Base-by-base conservation (phyloP, 805 yeast genomes). In the Saccharomyces mikatae region DNA sequence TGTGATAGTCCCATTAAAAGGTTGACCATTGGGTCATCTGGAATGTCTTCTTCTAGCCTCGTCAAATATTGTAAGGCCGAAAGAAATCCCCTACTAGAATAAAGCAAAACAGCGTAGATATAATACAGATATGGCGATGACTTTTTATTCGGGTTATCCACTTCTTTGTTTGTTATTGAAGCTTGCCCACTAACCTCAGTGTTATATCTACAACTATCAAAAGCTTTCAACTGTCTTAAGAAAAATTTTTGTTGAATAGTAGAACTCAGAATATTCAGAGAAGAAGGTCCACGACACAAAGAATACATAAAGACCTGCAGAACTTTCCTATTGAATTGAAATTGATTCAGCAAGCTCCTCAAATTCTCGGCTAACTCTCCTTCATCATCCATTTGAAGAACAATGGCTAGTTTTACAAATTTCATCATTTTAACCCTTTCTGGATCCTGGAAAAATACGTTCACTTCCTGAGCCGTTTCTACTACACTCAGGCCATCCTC, bases 191-290 rank as follows among this genome's bases (percentile, higher is more conserved):
- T 72, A 21, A 89, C 80, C 11, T 76, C 76, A 47, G 77, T 79
- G 9, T 73, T 75, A 51, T 68, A 65, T 30, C 82, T 77, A 14
- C 86, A 63, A 2, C 94, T 80, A 67, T 94, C 99, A 66, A 81
- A 83, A 0, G 96, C 95, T 66, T 92, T 94, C 59, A 92, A 75
- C 62, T 91, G 97, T 60, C 99, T 81, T 56, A 94, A 72, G 58
- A 92, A 84, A 66, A 83, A 92, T 68, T 94, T 94, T 63, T 92
- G 98, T 64, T 89, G 92, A 57, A 89, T 87, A 36, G 89, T 83
- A 49, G 86, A 84, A 50, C 88, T 84, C 64, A 86, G 81, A 17
- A 80, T 75, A 13, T 81, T 85, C 62, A 80, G 72, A 1, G 87
- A 80, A 5, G 72, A 72, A 29, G 75, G 73, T 0, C 92, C 90